phyloP scores from a whole-genome alignment of 1,284 basidiomycete genomes.

The Trichosporon faecale region DNA sequence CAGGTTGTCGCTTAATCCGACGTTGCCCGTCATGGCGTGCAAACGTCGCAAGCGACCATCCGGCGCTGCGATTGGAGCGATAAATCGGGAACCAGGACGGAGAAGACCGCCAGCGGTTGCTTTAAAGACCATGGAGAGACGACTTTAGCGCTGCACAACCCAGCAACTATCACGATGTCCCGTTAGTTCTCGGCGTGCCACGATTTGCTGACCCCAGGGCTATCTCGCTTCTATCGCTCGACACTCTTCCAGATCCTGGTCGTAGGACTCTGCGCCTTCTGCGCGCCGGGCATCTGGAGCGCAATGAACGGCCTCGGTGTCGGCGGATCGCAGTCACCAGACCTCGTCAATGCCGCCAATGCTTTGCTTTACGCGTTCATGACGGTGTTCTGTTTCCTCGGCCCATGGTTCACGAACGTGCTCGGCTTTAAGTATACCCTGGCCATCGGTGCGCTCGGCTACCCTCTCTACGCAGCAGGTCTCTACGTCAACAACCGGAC shows the following conservation, averaged over 20 bases:
- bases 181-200: not conserved
- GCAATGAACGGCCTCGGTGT: slow-evolving; percentile 40
- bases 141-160: too few species aligned
- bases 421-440: slow-evolving; percentile 39
- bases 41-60: not conserved
- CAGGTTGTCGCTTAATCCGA: not conserved
- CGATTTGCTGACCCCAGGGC: not conserved
- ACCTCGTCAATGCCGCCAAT: slow-evolving; percentile 41
- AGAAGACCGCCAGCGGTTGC: not conserved
- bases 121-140: too few species aligned
- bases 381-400: slow-evolving; percentile 15
- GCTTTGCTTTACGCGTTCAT: slow-evolving; percentile 34
- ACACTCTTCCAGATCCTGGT: slow-evolving; percentile 33
- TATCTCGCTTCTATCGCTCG: slow-evolving; percentile 23
- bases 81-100: not conserved
- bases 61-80: not conserved
- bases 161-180: not conserved
- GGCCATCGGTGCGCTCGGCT: slow-evolving; percentile 36
- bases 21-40: not conserved
- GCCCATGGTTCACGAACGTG: slow-evolving; percentile 17
- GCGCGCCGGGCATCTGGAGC: slow-evolving; percentile 39
- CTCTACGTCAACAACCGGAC: slow-evolving; percentile 37
- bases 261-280: slow-evolving; percentile 32
- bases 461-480: slow-evolving; percentile 41
- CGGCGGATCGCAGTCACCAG: slow-evolving; percentile 38